Evolutionary conservation across 495 filamentous ascomycete species (phyloP).

Genomic region (Jackrogersella multiformis): DNA sequence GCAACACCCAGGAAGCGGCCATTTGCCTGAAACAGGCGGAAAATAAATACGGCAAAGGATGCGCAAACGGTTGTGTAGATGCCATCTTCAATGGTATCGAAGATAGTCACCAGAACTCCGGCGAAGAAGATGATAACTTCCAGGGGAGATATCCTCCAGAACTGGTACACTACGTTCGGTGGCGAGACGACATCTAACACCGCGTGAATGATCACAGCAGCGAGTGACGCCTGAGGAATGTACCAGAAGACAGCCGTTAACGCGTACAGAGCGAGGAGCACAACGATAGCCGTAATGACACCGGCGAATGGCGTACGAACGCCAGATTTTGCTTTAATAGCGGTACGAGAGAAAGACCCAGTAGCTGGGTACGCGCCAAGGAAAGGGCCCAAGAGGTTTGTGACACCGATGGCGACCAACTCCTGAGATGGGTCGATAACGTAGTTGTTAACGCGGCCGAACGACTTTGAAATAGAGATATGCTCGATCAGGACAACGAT

Average conservation of each 20-base stretch:
- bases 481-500: slow-evolving; percentile 64
- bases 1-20: slow-evolving; percentile 49
- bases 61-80: slow-evolving; percentile 60
- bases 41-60: slow-evolving; percentile 55
- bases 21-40: slow-evolving; percentile 41
- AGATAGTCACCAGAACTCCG: slow-evolving; percentile 61
- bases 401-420: slow-evolving; percentile 63
- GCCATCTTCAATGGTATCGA: slow-evolving; percentile 61
- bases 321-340: slow-evolving; percentile 61
- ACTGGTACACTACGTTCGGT: slow-evolving; percentile 58
- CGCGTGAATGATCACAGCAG: slow-evolving; percentile 64
- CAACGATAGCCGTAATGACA: slow-evolving; percentile 61
- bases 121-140: slow-evolving; percentile 63
- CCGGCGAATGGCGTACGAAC: slow-evolving; percentile 64
- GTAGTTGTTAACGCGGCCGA: slow-evolving; percentile 64
- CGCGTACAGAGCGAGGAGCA: slow-evolving; percentile 62
- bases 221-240: slow-evolving; percentile 56
- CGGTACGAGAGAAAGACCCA: slow-evolving; percentile 61
- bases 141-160: slow-evolving; percentile 60
- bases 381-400: slow-evolving; percentile 62
- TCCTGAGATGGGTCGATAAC: slow-evolving; percentile 65
- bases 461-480: slow-evolving; percentile 64
- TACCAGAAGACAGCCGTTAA: slow-evolving; percentile 63
- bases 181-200: slow-evolving; percentile 61
- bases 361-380: slow-evolving; percentile 63